Evolutionary conservation across 768 basidiomycete genomes (phyloP), one percentile per base, ranked within the genome.

Genomic region (Mycena metata): DNA sequence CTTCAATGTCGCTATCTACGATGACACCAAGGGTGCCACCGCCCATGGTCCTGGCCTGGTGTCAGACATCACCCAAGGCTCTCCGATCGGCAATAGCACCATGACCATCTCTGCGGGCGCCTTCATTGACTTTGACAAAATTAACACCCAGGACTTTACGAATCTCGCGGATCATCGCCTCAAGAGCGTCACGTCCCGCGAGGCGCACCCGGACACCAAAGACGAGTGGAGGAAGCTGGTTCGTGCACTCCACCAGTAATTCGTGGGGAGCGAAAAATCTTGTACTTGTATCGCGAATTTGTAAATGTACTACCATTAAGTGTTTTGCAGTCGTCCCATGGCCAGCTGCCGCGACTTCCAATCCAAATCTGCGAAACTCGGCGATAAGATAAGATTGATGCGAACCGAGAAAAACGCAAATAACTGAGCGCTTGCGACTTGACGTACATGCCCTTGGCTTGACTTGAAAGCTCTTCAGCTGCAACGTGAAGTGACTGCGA

Each of bases 1-100:
- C 52, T 67, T 62, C 49, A 46, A 65, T 26, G 68, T 75, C 21
- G 67, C 58, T 54, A 57, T 75, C 39, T 73, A 69, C 66, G 64
- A 62, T n/a, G 74, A 75, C 56, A 60, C 61, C 12, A 64, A 69
- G 56, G 52, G 42, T 11, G 58, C 72, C 33, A 64, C 45, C 17
- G 66, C 72, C 8, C 68, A 70, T 57, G 74, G 74, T 13, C 74
- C 74, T 15, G 72, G 72, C 10, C 72, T 75, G 23, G 56, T 69
- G 49, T 23, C 35, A 36, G 59, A 67, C 50, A 33, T 60, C 45
- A 30, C 60, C 62, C 41, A 50, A 50, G 50, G 60, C 43, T 42
- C 50, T 49, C 60, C 60, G 39, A 50, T 62, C 50, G 60, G 50
- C 50, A 62, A 50, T 36, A 50, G 60, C 50, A 62, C 60, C 50